These are phyloP conservation scores for Pilobolus umbonatus DNA, from an alignment of 192 early-diverging fungal genomes.

Conservation along the genomic window DNA sequence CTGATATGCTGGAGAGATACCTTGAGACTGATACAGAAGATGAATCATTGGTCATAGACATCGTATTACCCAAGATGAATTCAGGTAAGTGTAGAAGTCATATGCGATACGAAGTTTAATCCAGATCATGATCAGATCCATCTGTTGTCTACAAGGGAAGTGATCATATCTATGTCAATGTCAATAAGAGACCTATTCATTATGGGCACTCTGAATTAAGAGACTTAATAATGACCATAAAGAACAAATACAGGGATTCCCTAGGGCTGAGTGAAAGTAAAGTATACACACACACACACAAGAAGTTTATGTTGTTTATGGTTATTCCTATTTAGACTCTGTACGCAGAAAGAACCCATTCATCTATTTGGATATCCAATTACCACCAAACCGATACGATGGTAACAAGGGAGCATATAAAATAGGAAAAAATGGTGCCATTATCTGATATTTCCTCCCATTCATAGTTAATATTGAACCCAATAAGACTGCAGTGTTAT, in stretches of 20 bases:
- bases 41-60: background rate
- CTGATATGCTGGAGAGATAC: constrained; percentile 12
- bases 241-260: constrained; percentile 16
- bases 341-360: constrained; percentile 14
- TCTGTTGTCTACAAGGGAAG: constrained; percentile 12
- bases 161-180: constrained; percentile 33
- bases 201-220: constrained; percentile 28
- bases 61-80: constrained; percentile 17
- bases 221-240: constrained; percentile 23
- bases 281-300: background rate
- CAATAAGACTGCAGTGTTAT: constrained; percentile 27
- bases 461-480: constrained; percentile 35
- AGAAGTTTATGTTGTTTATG: background rate
- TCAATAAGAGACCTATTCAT: constrained; percentile 34
- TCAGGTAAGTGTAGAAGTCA: constrained; percentile 12
- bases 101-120: background rate
- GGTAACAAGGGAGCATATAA: constrained; percentile 11
- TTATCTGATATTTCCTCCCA: background rate
- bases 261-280: constrained; percentile 10
- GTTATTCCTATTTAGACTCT: background rate
- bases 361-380: constrained; percentile 17
- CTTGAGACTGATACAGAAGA: background rate
- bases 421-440: background rate
- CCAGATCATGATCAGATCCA: constrained; percentile 16
- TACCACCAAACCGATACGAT: constrained; percentile 21